A percentile compares a stretch with the other conserved stretches of the same genome.
Conservation (phyloP, 1,139 yeast genomes). For the Pichia sp. region DNA sequence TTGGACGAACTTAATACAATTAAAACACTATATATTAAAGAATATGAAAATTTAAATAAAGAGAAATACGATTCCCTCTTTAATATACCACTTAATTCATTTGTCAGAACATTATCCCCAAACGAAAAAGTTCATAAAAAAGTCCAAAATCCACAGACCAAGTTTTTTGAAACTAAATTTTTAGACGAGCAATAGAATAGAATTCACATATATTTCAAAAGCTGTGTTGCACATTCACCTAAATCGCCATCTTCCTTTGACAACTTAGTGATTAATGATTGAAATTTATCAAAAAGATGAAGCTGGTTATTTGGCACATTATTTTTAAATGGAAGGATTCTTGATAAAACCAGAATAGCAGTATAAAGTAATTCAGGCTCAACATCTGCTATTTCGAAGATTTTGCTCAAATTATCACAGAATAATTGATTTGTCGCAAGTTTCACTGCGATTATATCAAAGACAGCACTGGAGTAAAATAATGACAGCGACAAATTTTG, state of each 20-base stretch:
- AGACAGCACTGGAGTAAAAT: constrained; percentile 22
- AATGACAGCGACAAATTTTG: constrained; percentile 9
- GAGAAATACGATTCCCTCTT: constrained; percentile 14
- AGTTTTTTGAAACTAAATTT: constrained; percentile 17
- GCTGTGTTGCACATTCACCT: background rate
- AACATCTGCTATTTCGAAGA: constrained; percentile 31
- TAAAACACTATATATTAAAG: constrained; percentile 12
- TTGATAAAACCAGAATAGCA: constrained; percentile 2
- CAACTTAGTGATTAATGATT: background rate
- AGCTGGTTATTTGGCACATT: background rate
- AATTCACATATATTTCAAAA: background rate
- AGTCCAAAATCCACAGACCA: constrained; percentile 27
- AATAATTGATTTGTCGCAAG: constrained; percentile 30
- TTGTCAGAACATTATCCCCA: constrained; percentile 21
- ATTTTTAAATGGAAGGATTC: background rate
- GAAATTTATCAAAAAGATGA: background rate
- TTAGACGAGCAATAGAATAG: background rate
- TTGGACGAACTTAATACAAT: constrained; percentile 16
- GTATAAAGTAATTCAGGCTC: constrained; percentile 20
- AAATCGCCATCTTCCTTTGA: background rate
- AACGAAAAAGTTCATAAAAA: constrained; percentile 12
- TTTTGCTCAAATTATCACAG: constrained; percentile 28
- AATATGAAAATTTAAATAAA: constrained; percentile 8
- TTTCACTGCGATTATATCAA: constrained; percentile 37
- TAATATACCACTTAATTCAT: constrained; percentile 15